Base-by-base conservation (phyloP, 257 asterid species). In the Petunia axillaris region DNA sequence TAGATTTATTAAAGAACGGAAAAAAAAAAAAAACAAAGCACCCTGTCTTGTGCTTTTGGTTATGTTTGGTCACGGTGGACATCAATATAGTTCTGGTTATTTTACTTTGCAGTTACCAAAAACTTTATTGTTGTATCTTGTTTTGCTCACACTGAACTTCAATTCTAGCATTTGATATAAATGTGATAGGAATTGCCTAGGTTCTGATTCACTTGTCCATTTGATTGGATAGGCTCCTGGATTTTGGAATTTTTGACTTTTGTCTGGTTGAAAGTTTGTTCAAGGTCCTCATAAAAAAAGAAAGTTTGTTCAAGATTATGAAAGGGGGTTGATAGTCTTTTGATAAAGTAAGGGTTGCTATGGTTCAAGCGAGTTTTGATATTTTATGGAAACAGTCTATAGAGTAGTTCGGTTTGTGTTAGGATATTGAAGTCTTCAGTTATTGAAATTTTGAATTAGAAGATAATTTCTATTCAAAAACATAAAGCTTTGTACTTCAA, bases 101-200 rank as follows among this genome's bases (percentile, higher is more conserved):
- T 36, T 5, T 73, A 35, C 16, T 35, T 9, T 73, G 14, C 46
- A 71, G 25, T 46, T 71, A 5, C 25, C 43, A 9, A 10, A 25
- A 3, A 4, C 77, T 5, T 71, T 13, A 48, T 35, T 71, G 44
- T 44, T 3, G 6, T 11, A 40, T 71, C 77, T 48, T 71, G 60
- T 25, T 71, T 71, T 35, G 13, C 59, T 71, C 60, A 44, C 35
- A 35, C 13, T 48, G 36, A 25, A 39, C 25, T 48, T 71, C 62
- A 48, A 5, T 4, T 48, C 44, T 71, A 35, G 44, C 48, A 50
- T 35, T 25, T 46, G 2, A 59, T 1, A 48, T 40, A 71, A 48
- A 71, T 71, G 77, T 71, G 77, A 41, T 71, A 71, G 44, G 77
- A 35, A 71, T 71, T 71, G 44, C 62, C 62, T 48, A 71, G 44